phyloP scores from a whole-genome alignment of 345 rosid genomes.

The Aegle marmelos region DNA sequence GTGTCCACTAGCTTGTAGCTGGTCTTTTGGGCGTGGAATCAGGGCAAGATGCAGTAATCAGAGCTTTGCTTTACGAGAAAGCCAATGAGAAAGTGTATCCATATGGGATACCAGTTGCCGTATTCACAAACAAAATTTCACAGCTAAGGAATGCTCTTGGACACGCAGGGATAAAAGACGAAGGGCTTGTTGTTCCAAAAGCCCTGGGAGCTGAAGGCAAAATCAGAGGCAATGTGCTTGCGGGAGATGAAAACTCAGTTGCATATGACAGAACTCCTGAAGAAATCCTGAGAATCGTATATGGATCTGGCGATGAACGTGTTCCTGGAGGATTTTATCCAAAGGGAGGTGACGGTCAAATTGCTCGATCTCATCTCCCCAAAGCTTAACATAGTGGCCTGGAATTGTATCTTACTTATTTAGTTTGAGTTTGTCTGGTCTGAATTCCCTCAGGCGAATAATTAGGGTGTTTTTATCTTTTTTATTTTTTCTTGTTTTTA shows the following conservation, averaged over 20 bases:
- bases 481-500: background rate
- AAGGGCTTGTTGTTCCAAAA: conserved; percentile 34
- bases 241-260: conserved; percentile 30
- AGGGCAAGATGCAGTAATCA: conserved; percentile 78
- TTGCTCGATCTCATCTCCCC: conserved; percentile 21
- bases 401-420: background rate
- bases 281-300: conserved; percentile 34
- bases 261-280: conserved; percentile 29
- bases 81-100: conserved; percentile 32
- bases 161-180: conserved; percentile 30
- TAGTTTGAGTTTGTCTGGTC: background rate
- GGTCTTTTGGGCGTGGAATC: conserved; percentile 80
- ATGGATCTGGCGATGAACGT: conserved; percentile 31
- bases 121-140: conserved; percentile 38
- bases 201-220: conserved; percentile 28
- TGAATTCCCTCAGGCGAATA: background rate
- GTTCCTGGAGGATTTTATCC: conserved; percentile 39
- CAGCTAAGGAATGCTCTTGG: conserved; percentile 32
- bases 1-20: conserved; percentile 52
- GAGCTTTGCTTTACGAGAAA: conserved; percentile 48
- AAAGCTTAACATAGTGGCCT: background rate
- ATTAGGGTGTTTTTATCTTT: background rate
- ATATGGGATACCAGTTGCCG: conserved; percentile 38
- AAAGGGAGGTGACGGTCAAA: conserved; percentile 33
- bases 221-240: conserved; percentile 36